These are phyloP conservation scores for Cenchrus americanus DNA, from an alignment of 176 grass and related monocot species.

Conservation along the genomic window DNA sequence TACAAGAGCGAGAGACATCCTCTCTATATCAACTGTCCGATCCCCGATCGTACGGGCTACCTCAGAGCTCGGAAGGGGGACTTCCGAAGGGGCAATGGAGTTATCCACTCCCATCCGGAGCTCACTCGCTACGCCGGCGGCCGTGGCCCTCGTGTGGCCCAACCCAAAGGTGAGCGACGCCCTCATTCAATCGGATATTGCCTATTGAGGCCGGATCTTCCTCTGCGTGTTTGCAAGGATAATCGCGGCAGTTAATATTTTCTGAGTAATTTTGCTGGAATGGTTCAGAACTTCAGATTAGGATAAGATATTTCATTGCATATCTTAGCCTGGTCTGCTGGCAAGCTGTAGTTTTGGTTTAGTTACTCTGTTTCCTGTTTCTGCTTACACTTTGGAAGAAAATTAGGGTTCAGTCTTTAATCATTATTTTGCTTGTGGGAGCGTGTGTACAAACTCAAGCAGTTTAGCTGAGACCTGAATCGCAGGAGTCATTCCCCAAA, in stretches of 20 bases:
- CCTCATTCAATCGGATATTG: neutral
- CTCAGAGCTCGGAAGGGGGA: neutral
- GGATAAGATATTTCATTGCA: neutral
- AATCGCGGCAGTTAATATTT: neutral
- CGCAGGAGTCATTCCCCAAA: neutral
- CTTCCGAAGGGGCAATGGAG: constrained; percentile 28
- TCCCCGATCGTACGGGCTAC: neutral
- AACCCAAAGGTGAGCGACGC: constrained; percentile 36
- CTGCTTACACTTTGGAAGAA: neutral
- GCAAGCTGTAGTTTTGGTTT: neutral
- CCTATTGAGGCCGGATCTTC: neutral
- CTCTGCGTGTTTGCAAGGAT: neutral
- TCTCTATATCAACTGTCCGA: constrained; percentile 13
- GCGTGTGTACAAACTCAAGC: neutral
- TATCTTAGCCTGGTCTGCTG: neutral
- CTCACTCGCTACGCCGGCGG: neutral
- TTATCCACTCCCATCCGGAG: constrained; percentile 36
- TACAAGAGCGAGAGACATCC: neutral
- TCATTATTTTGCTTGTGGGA: neutral
- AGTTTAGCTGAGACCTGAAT: neutral
- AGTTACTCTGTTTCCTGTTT: neutral
- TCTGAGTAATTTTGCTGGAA: neutral
- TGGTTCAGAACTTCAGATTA: neutral
- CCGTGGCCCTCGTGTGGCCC: neutral
- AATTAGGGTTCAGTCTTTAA: neutral